Percentiles rank a stretch among this genome's conserved stretches.
phyloP scores from a whole-genome alignment of 495 filamentous ascomycete species.

The Bacidia gigantensis region DNA sequence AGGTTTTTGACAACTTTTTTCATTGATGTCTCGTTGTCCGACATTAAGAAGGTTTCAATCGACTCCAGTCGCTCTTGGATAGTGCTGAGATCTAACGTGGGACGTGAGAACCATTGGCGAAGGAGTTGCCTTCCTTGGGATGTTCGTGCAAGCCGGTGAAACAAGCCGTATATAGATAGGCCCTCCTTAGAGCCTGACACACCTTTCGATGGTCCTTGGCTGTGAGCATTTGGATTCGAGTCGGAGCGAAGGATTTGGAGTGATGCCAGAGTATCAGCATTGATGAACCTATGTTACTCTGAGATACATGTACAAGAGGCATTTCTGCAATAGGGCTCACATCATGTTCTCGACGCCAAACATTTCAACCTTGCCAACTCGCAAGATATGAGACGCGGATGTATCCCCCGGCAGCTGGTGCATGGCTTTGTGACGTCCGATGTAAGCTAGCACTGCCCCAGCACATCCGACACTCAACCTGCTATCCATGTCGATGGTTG shows the following conservation, averaged over 20 bases:
- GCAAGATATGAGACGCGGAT: conserved; percentile 37
- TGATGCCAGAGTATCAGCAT: conserved; percentile 61
- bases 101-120: conserved; percentile 73
- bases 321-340: conserved; percentile 26
- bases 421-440: conserved; percentile 55
- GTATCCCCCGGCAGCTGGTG: conserved; percentile 42
- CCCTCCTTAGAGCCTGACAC: conserved; percentile 68
- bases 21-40: conserved; percentile 49
- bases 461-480: conserved; percentile 63
- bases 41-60: conserved; percentile 51
- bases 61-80: conserved; percentile 66
- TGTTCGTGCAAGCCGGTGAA: conserved; percentile 63
- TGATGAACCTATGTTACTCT: conserved; percentile 49
- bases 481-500: conserved; percentile 68
- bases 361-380: conserved; percentile 57
- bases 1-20: conserved; percentile 48
- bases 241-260: conserved; percentile 81
- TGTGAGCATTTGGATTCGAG: conserved; percentile 70
- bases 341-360: conserved; percentile 64
- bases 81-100: conserved; percentile 49
- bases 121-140: conserved; percentile 67
- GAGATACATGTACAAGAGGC: conserved; percentile 2
- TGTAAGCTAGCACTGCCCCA: conserved; percentile 67
- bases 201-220: conserved; percentile 56
- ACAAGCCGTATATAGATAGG: conserved; percentile 78